Percentiles rank a stretch among this genome's conserved stretches.
Evolutionary conservation across 495 filamentous ascomycete species (phyloP).

Genomic region (Xylaria castorea): DNA sequence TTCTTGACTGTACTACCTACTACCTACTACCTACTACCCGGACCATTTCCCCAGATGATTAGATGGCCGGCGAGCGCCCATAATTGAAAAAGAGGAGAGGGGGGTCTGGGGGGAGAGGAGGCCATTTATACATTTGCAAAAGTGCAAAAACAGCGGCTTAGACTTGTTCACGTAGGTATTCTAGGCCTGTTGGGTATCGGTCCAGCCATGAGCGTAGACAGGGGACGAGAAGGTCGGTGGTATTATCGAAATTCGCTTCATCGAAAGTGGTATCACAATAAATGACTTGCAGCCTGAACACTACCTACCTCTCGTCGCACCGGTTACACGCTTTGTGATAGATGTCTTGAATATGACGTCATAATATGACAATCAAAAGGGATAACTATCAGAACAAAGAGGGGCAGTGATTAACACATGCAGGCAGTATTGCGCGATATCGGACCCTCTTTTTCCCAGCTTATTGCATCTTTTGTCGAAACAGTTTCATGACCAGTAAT

Average conservation of each 20-base stretch:
- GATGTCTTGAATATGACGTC: not conserved
- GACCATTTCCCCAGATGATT: too few species aligned
- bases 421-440: constrained; percentile 9
- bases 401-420: not conserved
- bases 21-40: too few species aligned
- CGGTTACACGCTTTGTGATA: not conserved
- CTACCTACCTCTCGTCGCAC: not conserved
- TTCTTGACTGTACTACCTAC: too few species aligned
- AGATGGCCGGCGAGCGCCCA: not conserved
- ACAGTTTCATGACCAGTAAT: not conserved
- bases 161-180: too few species aligned
- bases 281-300: not conserved
- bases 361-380: not conserved
- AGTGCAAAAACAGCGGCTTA: not conserved
- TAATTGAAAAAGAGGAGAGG: constrained; percentile 9
- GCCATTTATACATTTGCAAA: constrained; percentile 5
- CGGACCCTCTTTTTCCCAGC: constrained; percentile 7
- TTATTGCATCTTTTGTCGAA: not conserved
- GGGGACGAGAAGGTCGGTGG: not conserved
- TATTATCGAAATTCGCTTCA: too few species aligned
- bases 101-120: constrained; percentile 23
- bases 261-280: not conserved
- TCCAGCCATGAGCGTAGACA: not conserved
- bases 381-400: too few species aligned
- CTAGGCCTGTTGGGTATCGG: not conserved